Evolutionary conservation across 78 protist genomes (phyloP).

Genomic region (Creolimax fragrantissima): DNA sequence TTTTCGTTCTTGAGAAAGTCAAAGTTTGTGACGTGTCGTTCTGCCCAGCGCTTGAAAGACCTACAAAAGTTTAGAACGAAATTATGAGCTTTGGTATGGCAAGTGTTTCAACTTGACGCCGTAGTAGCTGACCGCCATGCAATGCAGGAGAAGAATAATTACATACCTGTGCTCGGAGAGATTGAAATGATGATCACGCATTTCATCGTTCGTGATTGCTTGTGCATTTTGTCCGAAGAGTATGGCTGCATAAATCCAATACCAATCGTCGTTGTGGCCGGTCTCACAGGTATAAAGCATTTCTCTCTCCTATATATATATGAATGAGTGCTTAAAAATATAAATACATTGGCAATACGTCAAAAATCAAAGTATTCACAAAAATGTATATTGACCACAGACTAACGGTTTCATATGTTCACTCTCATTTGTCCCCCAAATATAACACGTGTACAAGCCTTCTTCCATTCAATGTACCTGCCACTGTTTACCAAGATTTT

Average conservation of each 20-base stretch:
- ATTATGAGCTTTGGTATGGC: background rate
- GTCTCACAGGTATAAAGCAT: background rate
- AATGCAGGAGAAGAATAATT: background rate
- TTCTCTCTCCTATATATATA: background rate
- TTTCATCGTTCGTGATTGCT: background rate
- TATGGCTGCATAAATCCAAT: background rate
- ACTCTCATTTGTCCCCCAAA: too few species aligned
- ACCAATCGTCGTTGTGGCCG: background rate
- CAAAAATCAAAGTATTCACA: too few species aligned
- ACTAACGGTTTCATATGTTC: too few species aligned
- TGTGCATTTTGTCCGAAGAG: background rate
- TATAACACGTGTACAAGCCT: too few species aligned
- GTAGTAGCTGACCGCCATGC: background rate
- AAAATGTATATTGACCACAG: too few species aligned
- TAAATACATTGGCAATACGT: too few species aligned
- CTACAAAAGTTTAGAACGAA: background rate
- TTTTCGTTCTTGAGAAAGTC: background rate
- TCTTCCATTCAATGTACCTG: background rate
- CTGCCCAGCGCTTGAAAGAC: background rate
- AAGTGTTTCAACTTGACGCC: background rate
- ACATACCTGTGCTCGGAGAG: background rate
- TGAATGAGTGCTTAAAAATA: background rate
- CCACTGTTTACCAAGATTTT: background rate
- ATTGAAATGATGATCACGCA: background rate
- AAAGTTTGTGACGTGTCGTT: background rate